These are phyloP conservation scores for Lepiota brunneoincarnata DNA, from an alignment of 768 basidiomycete species.

Conservation along the genomic window DNA sequence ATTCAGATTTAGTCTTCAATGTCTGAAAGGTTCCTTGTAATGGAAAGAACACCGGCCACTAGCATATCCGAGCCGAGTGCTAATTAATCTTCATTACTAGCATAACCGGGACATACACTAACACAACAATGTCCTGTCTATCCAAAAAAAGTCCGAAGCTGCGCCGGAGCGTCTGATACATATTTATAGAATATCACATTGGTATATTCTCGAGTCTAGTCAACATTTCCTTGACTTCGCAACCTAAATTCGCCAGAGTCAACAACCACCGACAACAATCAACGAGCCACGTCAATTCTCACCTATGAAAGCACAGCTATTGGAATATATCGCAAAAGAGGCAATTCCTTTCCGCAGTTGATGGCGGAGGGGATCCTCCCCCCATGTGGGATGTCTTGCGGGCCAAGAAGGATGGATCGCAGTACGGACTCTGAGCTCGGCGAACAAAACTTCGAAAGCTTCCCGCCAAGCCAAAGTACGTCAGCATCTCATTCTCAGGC, in stretches of 20 bases:
- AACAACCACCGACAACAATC: background rate
- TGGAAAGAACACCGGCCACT: no score
- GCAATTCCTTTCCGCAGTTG: constrained; percentile 7
- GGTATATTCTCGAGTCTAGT: background rate
- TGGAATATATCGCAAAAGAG: constrained; percentile 2
- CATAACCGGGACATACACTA: no score
- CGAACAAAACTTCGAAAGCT: constrained; percentile 8
- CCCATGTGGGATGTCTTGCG: background rate
- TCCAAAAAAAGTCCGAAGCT: background rate
- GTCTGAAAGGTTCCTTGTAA: no score
- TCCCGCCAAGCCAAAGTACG: constrained; percentile 3
- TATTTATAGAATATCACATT: no score
- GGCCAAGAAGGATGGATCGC: background rate
- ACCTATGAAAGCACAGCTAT: background rate
- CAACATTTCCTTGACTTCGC: constrained; percentile 2
- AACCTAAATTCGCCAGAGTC: background rate
- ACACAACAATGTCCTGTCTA: background rate
- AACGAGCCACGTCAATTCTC: background rate
- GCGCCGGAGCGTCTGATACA: background rate
- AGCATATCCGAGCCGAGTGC: no score
- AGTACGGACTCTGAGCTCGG: background rate
- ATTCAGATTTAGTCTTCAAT: no score
- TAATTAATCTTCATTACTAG: no score
- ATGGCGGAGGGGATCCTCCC: constrained; percentile 1
- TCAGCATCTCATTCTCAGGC: background rate